These are phyloP conservation scores for Pseudopyricularia cyperi DNA, from an alignment of 2,329 filamentous ascomycete genomes.

Conservation along the genomic window DNA sequence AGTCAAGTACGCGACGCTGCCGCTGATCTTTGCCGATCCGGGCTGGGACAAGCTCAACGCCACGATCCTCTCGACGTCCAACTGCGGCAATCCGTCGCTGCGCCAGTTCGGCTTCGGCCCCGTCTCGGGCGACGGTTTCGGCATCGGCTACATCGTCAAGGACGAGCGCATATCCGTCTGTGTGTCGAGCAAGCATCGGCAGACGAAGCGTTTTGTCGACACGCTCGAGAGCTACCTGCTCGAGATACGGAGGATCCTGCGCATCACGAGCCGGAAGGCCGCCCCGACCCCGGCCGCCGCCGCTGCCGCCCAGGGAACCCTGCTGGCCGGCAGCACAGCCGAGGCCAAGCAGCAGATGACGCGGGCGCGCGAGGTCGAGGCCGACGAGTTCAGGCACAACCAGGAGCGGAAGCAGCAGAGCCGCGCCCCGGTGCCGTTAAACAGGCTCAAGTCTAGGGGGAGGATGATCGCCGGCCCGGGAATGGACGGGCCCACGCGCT, in stretches of 20 bases:
- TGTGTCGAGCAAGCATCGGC: conserved; percentile 82
- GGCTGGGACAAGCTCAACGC: conserved; percentile 95
- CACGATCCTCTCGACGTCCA: conserved; percentile 92
- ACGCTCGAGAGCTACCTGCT: conserved; percentile 81
- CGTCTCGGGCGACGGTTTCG: conserved; percentile 85
- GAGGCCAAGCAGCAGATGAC: conserved; percentile 23
- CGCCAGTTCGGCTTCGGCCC: conserved; percentile 96
- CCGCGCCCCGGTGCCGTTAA: conserved; percentile 16
- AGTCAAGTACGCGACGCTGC: conserved; percentile 34
- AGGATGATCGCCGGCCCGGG: conserved; percentile 53
- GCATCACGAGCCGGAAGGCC: conserved; percentile 44
- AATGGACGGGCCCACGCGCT: conserved; percentile 17
- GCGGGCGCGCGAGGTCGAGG: conserved; percentile 41
- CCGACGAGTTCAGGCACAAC: conserved; percentile 5
- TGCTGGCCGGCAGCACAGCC: background rate
- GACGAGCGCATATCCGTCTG: conserved; percentile 84
- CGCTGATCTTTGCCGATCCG: conserved; percentile 70
- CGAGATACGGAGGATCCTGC: conserved; percentile 75
- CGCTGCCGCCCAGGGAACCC: conserved; percentile 4
- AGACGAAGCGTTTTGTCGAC: conserved; percentile 83
- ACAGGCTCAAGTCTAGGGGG: conserved; percentile 57
- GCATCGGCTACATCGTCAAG: conserved; percentile 98
- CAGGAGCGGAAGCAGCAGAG: background rate
- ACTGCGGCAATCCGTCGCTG: conserved; percentile 91
- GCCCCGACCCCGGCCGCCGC: conserved; percentile 22